A percentile compares a stretch with the other conserved stretches of the same genome.
phyloP scores from a whole-genome alignment of 495 filamentous ascomycete genomes.

The Coniosporium apollinis region DNA sequence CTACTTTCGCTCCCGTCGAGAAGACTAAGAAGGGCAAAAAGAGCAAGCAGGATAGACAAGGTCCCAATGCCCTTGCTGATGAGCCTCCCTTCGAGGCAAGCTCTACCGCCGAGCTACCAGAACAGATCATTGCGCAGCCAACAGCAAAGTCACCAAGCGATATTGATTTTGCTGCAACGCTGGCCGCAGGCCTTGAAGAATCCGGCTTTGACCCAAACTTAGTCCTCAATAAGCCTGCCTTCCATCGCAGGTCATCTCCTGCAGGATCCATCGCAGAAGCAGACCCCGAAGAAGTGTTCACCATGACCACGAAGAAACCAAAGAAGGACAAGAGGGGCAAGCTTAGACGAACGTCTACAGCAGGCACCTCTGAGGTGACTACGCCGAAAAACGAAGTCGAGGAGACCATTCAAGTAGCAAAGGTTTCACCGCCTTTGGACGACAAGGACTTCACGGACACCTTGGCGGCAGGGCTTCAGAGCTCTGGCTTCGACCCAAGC shows the following conservation, averaged over 20 bases:
- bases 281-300: slow-evolving; percentile 19
- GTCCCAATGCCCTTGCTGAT: no score
- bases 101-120: background rate
- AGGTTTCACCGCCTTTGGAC: background rate
- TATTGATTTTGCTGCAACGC: slow-evolving; percentile 14
- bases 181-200: slow-evolving; percentile 12
- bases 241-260: slow-evolving; percentile 14
- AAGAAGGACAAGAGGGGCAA: slow-evolving; percentile 10
- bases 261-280: slow-evolving; percentile 14
- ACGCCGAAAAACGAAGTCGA: background rate
- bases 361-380: background rate
- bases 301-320: slow-evolving; percentile 8
- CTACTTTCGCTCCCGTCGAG: background rate
- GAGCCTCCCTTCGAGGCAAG: background rate
- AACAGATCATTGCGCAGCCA: background rate
- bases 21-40: slow-evolving; percentile 6
- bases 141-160: slow-evolving; percentile 1
- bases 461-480: slow-evolving; percentile 5
- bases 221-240: slow-evolving; percentile 19
- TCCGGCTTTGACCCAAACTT: slow-evolving; percentile 20
- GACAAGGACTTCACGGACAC: slow-evolving; percentile 6
- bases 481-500: slow-evolving; percentile 12
- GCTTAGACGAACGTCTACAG: background rate
- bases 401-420: background rate
- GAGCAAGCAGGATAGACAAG: no score